Base-by-base conservation (phyloP, 306 rosid genomes). In the Clitoria ternatea region DNA sequence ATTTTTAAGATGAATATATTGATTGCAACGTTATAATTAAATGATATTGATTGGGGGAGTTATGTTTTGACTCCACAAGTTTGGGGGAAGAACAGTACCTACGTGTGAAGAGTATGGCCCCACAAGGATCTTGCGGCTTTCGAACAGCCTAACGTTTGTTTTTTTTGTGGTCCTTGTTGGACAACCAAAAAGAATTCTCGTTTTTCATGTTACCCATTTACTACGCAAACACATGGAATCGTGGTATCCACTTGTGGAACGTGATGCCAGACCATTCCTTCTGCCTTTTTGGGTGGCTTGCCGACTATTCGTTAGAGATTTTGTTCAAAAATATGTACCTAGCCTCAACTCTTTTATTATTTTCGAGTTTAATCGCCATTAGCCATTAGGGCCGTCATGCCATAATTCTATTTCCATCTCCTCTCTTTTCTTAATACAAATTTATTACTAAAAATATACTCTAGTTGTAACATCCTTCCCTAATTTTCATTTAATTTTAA, bases 51-150 rank as follows among this genome's bases (percentile, higher is more conserved):
- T n/a, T n/a, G n/a, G n/a, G n/a, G n/a, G n/a, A n/a, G n/a, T n/a
- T n/a, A n/a, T n/a, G n/a, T n/a, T n/a, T n/a, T n/a, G n/a, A n/a
- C 33, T 13, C 86, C 86, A 76, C 80, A 27, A 67, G 43, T 77
- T n/a, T 12, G 8, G 5, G 5, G 22, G 52, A 24, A 37, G 24
- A 4, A 23, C 22, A 19, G 5, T 4, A 63, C 77, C 7, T 5
- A 56, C 61, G 65, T 64, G 78, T 30, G n/a, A 1, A 10, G 35
- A 39, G 4, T 12, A 17, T 18, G 2, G 17, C 5, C 42, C 79
- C 72, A 63, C 56, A 20, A 29, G 52, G 52, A 65, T 75, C 74
- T 22, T 56, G 61, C 11, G 80, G 53, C 69, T 75, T 24, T 32
- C 20, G n/a, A 75, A 65, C 43, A 42, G 43, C n/a, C 43, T 42